Evolutionary conservation across 495 filamentous ascomycete species (phyloP).

Genomic region (Hypoxylon intermedium): DNA sequence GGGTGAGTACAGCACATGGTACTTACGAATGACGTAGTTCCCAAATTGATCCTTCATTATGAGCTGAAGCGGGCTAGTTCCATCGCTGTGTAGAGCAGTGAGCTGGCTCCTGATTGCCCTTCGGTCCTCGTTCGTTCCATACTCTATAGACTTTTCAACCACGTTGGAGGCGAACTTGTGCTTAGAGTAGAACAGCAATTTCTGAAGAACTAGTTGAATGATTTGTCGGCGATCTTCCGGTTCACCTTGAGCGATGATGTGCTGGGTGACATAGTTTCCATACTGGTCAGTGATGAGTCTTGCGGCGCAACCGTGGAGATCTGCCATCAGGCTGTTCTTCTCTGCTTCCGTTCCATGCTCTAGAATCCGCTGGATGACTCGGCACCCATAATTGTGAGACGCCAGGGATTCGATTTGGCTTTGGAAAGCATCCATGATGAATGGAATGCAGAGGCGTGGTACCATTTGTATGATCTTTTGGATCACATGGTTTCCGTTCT

Average conservation of each 20-base stretch:
- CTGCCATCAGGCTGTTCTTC: slow-evolving; percentile 72
- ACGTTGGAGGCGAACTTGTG: slow-evolving; percentile 99
- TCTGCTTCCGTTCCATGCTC: slow-evolving; percentile 81
- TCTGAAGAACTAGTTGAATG: slow-evolving; percentile 72
- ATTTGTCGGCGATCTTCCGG: slow-evolving; percentile 76
- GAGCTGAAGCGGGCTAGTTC: slow-evolving; percentile 70
- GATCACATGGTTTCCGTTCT: slow-evolving; percentile 96
- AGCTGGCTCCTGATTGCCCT: slow-evolving; percentile 73
- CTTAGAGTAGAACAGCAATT: slow-evolving; percentile 79
- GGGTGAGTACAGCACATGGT: background rate
- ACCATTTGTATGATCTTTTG: slow-evolving; percentile 94
- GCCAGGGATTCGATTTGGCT: slow-evolving; percentile 81
- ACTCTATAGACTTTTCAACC: slow-evolving; percentile 90
- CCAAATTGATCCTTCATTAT: slow-evolving; percentile 92
- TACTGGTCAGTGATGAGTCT: slow-evolving; percentile 86
- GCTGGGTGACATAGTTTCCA: slow-evolving; percentile 96
- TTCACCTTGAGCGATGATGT: slow-evolving; percentile 85
- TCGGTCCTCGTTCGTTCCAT: slow-evolving; percentile 72
- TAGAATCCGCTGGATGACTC: slow-evolving; percentile 91
- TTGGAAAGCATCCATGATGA: slow-evolving; percentile 86
- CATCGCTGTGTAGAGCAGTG: slow-evolving; percentile 64
- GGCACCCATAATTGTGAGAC: slow-evolving; percentile 85
- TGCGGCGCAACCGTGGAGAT: slow-evolving; percentile 76
- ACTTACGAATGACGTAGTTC: slow-evolving; percentile 97
- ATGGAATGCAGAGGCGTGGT: slow-evolving; percentile 79